Base-by-base conservation (phyloP, 805 yeast species). In the Debaryomyces tyrocola region DNA sequence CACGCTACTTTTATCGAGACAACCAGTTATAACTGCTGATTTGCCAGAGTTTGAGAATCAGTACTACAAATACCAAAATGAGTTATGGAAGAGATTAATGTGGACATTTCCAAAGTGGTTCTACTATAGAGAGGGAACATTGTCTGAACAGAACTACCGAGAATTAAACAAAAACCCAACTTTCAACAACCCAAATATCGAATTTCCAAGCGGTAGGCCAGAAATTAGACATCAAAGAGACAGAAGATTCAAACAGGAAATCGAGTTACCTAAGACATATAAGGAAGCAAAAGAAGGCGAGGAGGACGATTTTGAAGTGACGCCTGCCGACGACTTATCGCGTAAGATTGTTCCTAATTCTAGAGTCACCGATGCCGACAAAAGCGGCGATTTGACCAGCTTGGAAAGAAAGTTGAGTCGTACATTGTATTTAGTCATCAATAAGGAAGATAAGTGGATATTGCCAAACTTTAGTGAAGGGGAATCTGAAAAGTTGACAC, bases 51-150 rank as follows among this genome's bases (percentile, higher is more conserved):
- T 92, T 56, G 97, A 90, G 57, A 60, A 73, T 49, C 82, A 83
- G 43, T 94, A 85, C 66, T 88, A 86, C 63, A 73, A 82, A 44
- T 94, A 94, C 64, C 96, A 91, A 66, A 80, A 82, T 43, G 96
- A 88, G 64, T 75, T 94, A 45, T 91, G 90, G 74, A 84, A 84
- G 60, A 79, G 98, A 58, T 75, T 94, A 55, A 90, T 91, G 96
- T 90, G 97, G 96, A 90, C 98, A 0, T 94, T 94, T 67, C 98
- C 99, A 4, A 83, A 85, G 56, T 90, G 90, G 80, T 91, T 83
- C 63, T 94, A 91, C 70, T 94, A 84, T 73, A 88, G 86, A 61
- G 84, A 80, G 57, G 98, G 98, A 51, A 85, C 97, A 1, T 74
- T 94, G 51, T 82, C 96, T 3, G 96, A 90, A 63, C 87, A 90